A percentile compares a stretch with the other conserved stretches of the same genome.
Conservation (phyloP, 2,329 filamentous ascomycete genomes). For the Fusarium equiseti region DNA sequence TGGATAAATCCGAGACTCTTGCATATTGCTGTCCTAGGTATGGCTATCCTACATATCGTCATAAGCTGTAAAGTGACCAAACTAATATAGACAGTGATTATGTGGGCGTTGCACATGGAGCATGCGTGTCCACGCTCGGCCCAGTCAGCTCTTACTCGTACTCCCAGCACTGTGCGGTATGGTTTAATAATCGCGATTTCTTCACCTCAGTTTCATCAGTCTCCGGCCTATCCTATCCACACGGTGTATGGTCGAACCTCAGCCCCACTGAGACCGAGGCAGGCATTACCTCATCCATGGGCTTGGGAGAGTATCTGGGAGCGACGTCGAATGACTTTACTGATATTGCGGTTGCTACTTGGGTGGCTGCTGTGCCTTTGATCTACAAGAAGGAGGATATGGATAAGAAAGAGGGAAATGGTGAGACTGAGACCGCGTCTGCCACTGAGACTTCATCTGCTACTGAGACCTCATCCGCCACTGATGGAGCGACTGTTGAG, state of each 20-base stretch:
- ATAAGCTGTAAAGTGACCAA: fast-evolving
- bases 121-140: not conserved
- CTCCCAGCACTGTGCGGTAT: not conserved
- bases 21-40: slow-evolving; percentile 18
- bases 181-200: too few species aligned
- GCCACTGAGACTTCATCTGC: not conserved
- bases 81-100: slow-evolving; percentile 1
- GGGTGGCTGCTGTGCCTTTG: not conserved
- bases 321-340: not conserved
- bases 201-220: not conserved
- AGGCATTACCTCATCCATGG: not conserved
- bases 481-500: not conserved
- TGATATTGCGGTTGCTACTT: slow-evolving; percentile 3
- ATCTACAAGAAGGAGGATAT: slow-evolving; percentile 12
- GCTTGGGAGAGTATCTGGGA: not conserved
- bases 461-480: not conserved
- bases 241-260: not conserved
- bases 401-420: not conserved
- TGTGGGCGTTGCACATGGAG: fast-evolving
- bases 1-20: slow-evolving; percentile 1
- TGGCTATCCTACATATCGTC: fast-evolving
- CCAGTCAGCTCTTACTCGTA: not conserved
- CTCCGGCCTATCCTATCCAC: not conserved
- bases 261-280: too few species aligned
- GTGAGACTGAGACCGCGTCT: fast-evolving